phyloP scores from a whole-genome alignment of 345 rosid species.

The Salix udensis region DNA sequence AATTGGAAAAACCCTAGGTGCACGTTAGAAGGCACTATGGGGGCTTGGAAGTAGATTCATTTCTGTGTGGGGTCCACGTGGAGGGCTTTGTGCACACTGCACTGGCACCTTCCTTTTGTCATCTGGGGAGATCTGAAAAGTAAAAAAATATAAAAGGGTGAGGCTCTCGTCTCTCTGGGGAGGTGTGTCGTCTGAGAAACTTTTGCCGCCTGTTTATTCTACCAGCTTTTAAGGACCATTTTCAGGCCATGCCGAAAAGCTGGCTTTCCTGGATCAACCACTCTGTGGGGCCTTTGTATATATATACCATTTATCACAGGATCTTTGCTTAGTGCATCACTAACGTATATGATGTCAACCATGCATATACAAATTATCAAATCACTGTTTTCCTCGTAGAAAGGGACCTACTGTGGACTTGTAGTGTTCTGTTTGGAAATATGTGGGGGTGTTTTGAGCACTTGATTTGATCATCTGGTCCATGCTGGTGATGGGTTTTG shows the following conservation, averaged over 20 bases:
- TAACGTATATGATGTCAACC: conserved; percentile 19
- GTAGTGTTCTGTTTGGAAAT: background rate
- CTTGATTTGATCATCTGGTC: background rate
- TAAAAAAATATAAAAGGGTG: background rate
- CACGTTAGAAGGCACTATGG: conserved; percentile 9
- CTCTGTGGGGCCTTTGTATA: conserved; percentile 21
- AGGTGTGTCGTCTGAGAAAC: background rate
- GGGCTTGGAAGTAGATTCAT: conserved; percentile 15
- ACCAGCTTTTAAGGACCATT: background rate
- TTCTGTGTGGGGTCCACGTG: conserved; percentile 25
- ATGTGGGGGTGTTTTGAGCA: background rate
- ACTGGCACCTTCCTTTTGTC: conserved; percentile 15
- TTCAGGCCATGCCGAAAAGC: conserved; percentile 12
- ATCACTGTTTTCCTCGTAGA: conserved; percentile 19
- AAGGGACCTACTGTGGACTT: conserved; percentile 15
- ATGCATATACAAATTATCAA: conserved; percentile 17
- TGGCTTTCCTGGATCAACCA: conserved; percentile 24
- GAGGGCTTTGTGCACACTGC: conserved; percentile 1
- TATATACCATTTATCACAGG: conserved; percentile 3
- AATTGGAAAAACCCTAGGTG: conserved; percentile 18
- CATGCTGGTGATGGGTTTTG: background rate
- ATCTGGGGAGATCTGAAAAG: conserved; percentile 23
- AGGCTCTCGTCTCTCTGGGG: background rate
- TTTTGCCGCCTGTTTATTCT: conserved; percentile 9
- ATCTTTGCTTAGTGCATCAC: conserved; percentile 12